Conservation (phyloP, 2,329 filamentous ascomycete species). For the Lomentospora prolificans region DNA sequence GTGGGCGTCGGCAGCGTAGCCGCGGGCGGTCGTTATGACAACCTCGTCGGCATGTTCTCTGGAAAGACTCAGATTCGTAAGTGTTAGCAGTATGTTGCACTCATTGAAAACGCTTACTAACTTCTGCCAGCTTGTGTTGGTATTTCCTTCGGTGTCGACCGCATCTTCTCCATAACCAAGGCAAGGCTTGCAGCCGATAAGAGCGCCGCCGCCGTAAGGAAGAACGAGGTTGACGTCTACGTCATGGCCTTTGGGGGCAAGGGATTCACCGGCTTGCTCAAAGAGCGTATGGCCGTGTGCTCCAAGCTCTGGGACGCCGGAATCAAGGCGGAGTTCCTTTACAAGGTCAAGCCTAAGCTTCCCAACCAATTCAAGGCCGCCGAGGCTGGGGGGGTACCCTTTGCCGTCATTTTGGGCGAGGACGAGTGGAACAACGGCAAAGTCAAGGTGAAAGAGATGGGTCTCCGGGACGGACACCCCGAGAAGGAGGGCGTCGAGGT, state of each 20-base stretch:
- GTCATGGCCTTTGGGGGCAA: constrained; percentile 93
- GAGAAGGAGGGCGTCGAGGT: constrained; percentile 84
- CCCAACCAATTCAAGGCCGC: constrained; percentile 86
- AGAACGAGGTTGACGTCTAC: constrained; percentile 77
- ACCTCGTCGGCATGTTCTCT: constrained; percentile 88
- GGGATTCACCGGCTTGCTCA: constrained; percentile 68
- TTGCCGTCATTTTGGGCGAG: constrained; percentile 82
- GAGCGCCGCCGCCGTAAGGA: constrained; percentile 37
- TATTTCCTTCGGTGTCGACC: constrained; percentile 89
- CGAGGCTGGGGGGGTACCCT: constrained; percentile 68
- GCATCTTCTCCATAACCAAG: constrained; percentile 89
- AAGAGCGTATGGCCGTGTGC: constrained; percentile 75
- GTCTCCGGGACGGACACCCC: constrained; percentile 69
- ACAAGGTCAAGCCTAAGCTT: constrained; percentile 86
- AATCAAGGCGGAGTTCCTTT: constrained; percentile 83
- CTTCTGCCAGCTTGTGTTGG: constrained; percentile 32
- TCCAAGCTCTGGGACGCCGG: constrained; percentile 74
- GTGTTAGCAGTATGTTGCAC: background rate
- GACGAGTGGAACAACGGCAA: constrained; percentile 78
- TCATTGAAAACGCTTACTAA: background rate
- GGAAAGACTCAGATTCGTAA: constrained; percentile 66
- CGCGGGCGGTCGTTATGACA: constrained; percentile 84
- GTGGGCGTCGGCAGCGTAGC: constrained; percentile 81
- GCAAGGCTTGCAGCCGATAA: constrained; percentile 57
- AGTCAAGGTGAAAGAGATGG: constrained; percentile 73